These are phyloP conservation scores for Paecilomyces dactylethromorphus DNA, from an alignment of 2,329 filamentous ascomycete species.

Conservation along the genomic window DNA sequence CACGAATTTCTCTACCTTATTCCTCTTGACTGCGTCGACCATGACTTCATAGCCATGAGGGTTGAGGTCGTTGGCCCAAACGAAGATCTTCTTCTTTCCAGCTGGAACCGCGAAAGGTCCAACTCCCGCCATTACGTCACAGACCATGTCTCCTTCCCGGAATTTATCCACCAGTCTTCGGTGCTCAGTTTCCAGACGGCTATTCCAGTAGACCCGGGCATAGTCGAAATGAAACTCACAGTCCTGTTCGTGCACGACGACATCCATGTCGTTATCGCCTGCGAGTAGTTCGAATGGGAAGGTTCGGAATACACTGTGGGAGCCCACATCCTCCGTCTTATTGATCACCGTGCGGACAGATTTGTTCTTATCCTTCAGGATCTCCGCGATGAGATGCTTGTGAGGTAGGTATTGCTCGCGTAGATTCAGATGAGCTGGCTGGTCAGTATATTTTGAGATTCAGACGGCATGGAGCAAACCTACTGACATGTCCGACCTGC, in stretches of 20 bases:
- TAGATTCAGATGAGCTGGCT: constrained; percentile 78
- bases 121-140: constrained; percentile 95
- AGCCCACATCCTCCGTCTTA: constrained; percentile 84
- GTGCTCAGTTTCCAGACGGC: constrained; percentile 82
- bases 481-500: constrained; percentile 78
- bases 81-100: constrained; percentile 82
- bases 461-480: constrained; percentile 18
- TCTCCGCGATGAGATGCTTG: constrained; percentile 76
- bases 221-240: constrained; percentile 94
- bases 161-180: constrained; percentile 71
- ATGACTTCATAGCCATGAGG: constrained; percentile 76
- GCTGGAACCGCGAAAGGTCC: constrained; percentile 92
- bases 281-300: constrained; percentile 88
- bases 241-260: constrained; percentile 72
- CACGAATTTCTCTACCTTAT: constrained; percentile 75
- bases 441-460: constrained; percentile 8
- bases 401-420: constrained; percentile 76
- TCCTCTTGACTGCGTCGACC: constrained; percentile 61
- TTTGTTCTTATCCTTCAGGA: constrained; percentile 85
- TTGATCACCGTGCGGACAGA: constrained; percentile 85
- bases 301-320: constrained; percentile 78
- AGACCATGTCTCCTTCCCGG: constrained; percentile 77
- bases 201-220: constrained; percentile 97
- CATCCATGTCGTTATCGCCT: constrained; percentile 74
- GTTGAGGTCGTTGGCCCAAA: constrained; percentile 96